Evolutionary conservation across 768 basidiomycete species (phyloP), one percentile per base, ranked within the genome.

Genomic region (Hemileccinum impolitum): DNA sequence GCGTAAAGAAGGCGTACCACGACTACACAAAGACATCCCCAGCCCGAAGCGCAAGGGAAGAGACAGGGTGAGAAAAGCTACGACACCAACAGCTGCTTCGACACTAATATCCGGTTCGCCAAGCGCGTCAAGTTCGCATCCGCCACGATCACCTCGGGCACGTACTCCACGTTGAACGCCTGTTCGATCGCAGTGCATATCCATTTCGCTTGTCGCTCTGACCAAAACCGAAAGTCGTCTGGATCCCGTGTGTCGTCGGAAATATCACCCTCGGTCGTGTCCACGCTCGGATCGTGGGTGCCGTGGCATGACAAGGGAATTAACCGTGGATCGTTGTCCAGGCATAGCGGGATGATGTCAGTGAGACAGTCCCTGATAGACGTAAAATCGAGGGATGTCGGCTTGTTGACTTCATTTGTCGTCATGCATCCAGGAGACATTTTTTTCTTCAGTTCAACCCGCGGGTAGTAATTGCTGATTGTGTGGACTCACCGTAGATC

Each of bases 171-270:
- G 21, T 77, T 82, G 68, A 96, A 97, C 26, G 86, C 80, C 64
- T 90, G 81, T 57, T 88, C 73, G 50, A 95, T 82, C 23, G 82
- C 85, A 17, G 73, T 70, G 44, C 86, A 87, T 56, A 99, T 97
- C 46, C 91, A 81, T 69, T 85, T 87, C 48, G 95, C 96, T 66
- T 99, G 95, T 37, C 75, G 73, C 58, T 88, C 85, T 2, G 86
- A 86, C 91, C 94, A 95, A 72, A 99, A 93, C 39, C 81, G 79
- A 67, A 99, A 98, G 70, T 98, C 94, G 61, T 98, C 94, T 1
- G 84, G 82, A 60, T 94, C 90, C 39, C 76, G 81, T 31, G 70
- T 68, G 36, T 78, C 75, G 14, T 67, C 63, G 21, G 45, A 19
- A n/a, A 21, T 21, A 13, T 39, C 13, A 6, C 39, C 42, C 35